phyloP scores from a whole-genome alignment of 495 filamentous ascomycete genomes.

The Xylaria acuta region DNA sequence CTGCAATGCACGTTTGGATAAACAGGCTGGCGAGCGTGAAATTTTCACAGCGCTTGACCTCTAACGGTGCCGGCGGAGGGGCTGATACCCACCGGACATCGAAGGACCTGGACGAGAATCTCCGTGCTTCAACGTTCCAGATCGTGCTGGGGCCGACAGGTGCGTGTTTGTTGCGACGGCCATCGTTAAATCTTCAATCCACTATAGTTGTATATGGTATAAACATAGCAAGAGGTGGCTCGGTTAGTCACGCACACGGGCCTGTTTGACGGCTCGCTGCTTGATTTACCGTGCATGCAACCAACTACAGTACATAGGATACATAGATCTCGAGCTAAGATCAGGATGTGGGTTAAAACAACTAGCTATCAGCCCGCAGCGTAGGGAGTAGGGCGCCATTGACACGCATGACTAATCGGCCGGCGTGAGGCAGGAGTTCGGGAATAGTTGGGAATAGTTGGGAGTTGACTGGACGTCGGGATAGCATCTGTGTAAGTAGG shows the following conservation, averaged over 20 bases:
- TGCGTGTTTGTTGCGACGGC: no score
- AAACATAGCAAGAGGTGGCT: no score
- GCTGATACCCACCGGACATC: neutral
- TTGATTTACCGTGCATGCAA: neutral
- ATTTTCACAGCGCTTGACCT: slow-evolving; percentile 16
- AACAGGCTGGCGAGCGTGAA: neutral
- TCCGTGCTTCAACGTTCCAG: slow-evolving; percentile 5
- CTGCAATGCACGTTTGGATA: slow-evolving; percentile 6
- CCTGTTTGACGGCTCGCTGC: neutral
- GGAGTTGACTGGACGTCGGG: neutral
- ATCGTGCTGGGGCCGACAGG: slow-evolving; percentile 4
- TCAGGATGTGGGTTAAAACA: neutral
- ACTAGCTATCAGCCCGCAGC: neutral
- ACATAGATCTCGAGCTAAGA: neutral
- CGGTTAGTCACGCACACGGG: neutral
- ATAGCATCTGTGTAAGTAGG: neutral
- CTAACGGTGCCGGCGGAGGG: slow-evolving; percentile 7
- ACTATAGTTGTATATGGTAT: neutral
- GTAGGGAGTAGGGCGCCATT: neutral
- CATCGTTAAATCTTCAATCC: neutral
- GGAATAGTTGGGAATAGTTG: neutral
- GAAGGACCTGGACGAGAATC: slow-evolving; percentile 8
- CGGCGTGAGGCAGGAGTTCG: neutral
- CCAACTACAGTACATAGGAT: neutral
- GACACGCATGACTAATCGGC: slow-evolving; percentile 2